Base-by-base conservation (phyloP, 345 rosid species). In the Pistacia integerrima region DNA sequence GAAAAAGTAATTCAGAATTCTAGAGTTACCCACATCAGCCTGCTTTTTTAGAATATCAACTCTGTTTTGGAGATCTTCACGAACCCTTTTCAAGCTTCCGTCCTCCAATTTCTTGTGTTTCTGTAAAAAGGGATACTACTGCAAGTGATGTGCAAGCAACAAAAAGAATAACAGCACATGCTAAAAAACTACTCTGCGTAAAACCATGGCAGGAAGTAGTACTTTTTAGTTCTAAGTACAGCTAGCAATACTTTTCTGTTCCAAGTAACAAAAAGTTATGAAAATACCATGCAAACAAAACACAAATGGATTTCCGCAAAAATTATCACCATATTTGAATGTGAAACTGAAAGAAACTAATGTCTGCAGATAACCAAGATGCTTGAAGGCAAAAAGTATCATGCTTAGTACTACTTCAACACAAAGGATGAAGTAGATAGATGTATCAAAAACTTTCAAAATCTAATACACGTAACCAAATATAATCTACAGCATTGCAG, bases 11-110 rank as follows among this genome's bases (percentile, higher is more conserved):
- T 41, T 82, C 17, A 66, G 76, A 70, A 74, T 66, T 72, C 66
- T 51, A 60, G 49, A 18, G 33, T 54, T 74, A 84, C 93, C 84
- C 72, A 92, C 99, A 60, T 92, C 98, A 71, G 95, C 93, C 82
- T 91, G 99, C 79, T 93, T 92, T 76, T 77, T 82, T 38, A 96
- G 87, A 64, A 91, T 75, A 84, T 96, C 98, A 78, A 93, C 85
- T 86, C 85, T 87, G 83, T 73, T 90, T 81, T 93, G 94, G 80
- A 96, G 95, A 72, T 96, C 99, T 83, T 91, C 97, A 64, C 83
- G 92, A 64, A 71, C 69, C 89, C 82, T 88, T 88, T 96, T 96
- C 84, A 90, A 76, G 76, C 86, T 89, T 49, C 82, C 72, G 76
- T 93, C 98, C 64, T 93, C 97, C 51, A 83, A 81, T 70, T 84